Evolutionary conservation across 1,139 yeast genomes (phyloP).

Genomic region (Blastobotrys raffinosifermentans): DNA sequence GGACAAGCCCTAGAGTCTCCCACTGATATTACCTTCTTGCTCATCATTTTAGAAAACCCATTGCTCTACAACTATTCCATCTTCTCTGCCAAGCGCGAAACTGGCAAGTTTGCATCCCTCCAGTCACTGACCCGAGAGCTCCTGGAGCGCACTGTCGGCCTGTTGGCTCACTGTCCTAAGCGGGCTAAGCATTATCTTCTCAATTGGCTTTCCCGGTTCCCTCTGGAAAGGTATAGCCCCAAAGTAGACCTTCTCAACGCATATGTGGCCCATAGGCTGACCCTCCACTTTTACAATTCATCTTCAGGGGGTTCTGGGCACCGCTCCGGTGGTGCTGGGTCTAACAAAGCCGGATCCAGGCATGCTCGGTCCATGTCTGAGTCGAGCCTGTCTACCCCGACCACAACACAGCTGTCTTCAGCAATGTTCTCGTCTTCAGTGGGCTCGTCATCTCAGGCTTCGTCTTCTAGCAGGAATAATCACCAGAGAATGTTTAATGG

Average conservation of each 20-base stretch:
- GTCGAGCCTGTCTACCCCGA: slow-evolving; percentile 9
- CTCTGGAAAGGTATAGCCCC: slow-evolving; percentile 24
- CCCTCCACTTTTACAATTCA: slow-evolving; percentile 17
- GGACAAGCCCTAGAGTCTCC: slow-evolving; percentile 20
- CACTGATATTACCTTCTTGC: slow-evolving; percentile 24
- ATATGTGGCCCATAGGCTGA: slow-evolving; percentile 34
- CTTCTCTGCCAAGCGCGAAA: slow-evolving; percentile 14
- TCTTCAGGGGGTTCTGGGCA: background rate
- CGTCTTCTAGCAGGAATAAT: slow-evolving; percentile 3
- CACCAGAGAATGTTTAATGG: slow-evolving; percentile 2
- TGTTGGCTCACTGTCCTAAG: slow-evolving; percentile 48
- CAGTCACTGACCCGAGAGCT: slow-evolving; percentile 51
- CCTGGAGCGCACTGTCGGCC: slow-evolving; percentile 59
- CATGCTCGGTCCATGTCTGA: slow-evolving; percentile 11
- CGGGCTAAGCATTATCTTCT: slow-evolving; percentile 43
- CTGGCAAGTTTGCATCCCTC: slow-evolving; percentile 6
- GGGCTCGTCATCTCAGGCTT: slow-evolving; percentile 5
- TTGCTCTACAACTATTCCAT: slow-evolving; percentile 22
- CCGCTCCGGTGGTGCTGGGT: background rate
- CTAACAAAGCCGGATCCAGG: too few relatives aligned
- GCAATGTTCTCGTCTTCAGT: background rate
- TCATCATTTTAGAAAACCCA: slow-evolving; percentile 33
- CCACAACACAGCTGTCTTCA: background rate
- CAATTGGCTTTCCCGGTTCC: slow-evolving; percentile 49
- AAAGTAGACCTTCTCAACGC: slow-evolving; percentile 35